Evolutionary conservation across 169 alveolate species (phyloP), one percentile per base, ranked within the genome.

Genomic region (Plasmodium adleri): DNA sequence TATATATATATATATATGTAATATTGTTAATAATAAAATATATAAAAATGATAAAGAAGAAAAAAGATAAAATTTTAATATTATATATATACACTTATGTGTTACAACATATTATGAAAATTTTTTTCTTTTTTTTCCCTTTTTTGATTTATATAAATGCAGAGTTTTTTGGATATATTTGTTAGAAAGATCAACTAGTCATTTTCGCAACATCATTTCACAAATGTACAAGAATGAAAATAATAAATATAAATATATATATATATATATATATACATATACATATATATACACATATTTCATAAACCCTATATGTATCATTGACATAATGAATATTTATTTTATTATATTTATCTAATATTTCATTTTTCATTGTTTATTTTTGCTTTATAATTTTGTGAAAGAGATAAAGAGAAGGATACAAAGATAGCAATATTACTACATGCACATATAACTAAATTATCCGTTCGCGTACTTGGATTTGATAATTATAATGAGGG

Each of bases 101-200:
- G 45, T 32, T 32, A 32, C 45, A 5, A 32, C 9, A 32, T 32
- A 32, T 32, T 32, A 32, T 32, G 45, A 17, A n/a, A 59, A 20
- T 64, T 1, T 64, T 8, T 64, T 64, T 22, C n/a, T 10, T 39
- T 2, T 47, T 68, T 68, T 7, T 17, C 39, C 7, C 0, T 45
- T 68, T 68, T 45, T 43, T 47, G 9, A 12, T 45, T 68, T 32
- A 13, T 49, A 20, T 3, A 74, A 62, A 17, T 49, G 4, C 32
- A 76, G 88, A 54, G 75, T 64, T 17, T 76, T 76, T 39, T 76
- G 88, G 88, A 76, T 76, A 63, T 76, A 76, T 58, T 24, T 76
- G 3, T 70, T 76, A 39, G 88, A 76, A 43, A 63, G 75, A 20
- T 56, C 88, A 43, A 76, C 88, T 52, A 76, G 64, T 20, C 62